phyloP scores from a whole-genome alignment of 2,329 filamentous ascomycete species.

The Colletotrichum sp. region DNA sequence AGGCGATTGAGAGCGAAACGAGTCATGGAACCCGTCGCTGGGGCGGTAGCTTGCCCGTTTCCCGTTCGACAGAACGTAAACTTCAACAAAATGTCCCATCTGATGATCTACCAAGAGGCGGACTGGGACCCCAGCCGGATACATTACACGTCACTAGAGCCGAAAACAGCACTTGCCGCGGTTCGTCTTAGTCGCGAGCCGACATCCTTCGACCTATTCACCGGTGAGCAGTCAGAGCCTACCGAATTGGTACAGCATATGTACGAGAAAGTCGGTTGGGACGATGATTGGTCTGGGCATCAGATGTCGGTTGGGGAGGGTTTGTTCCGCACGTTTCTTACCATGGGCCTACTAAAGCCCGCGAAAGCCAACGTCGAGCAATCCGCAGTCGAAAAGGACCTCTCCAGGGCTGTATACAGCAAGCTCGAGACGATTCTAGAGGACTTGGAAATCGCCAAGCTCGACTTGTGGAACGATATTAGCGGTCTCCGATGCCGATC shows the following conservation, averaged over 20 bases:
- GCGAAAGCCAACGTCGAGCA: neutral
- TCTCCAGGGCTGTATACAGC: neutral
- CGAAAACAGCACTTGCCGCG: conserved; percentile 27
- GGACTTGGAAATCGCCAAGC: neutral
- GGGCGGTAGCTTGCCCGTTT: neutral
- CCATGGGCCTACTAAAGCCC: neutral
- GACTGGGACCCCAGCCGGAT: conserved; percentile 41
- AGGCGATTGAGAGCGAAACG: neutral
- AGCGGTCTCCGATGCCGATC: neutral
- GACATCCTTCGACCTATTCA: neutral
- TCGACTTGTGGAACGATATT: neutral
- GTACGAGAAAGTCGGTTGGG: neutral
- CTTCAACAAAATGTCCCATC: conserved; percentile 37
- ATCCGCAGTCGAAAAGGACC: neutral
- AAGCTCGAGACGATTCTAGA: neutral
- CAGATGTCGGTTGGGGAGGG: neutral
- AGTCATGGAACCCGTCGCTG: neutral
- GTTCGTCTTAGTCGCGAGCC: conserved; percentile 29
- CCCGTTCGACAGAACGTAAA: neutral
- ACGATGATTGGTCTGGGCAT: neutral
- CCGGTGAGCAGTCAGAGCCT: neutral
- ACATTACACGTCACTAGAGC: conserved; percentile 33
- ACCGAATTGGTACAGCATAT: neutral
- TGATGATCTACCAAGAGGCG: conserved; percentile 33
- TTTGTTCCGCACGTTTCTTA: neutral